These are phyloP conservation scores for Macrocybe gigantea DNA, from an alignment of 768 basidiomycete species.

Conservation along the genomic window DNA sequence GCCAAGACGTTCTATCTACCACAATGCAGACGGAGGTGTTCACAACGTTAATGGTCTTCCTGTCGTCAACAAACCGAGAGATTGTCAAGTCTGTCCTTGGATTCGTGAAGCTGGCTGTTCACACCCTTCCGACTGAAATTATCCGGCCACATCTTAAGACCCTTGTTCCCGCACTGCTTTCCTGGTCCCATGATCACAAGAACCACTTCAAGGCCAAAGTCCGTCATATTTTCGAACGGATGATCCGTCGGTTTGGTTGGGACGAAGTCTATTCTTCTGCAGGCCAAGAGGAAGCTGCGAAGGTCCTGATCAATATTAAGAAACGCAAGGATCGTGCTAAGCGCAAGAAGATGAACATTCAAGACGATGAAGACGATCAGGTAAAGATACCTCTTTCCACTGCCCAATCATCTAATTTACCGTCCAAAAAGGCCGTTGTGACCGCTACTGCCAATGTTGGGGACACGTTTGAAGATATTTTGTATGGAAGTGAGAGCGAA, in stretches of 20 bases:
- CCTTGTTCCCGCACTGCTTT: slow-evolving; percentile 79
- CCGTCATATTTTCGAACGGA: slow-evolving; percentile 93
- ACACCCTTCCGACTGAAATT: slow-evolving; percentile 68
- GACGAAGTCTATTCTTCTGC: slow-evolving; percentile 74
- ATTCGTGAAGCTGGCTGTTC: slow-evolving; percentile 89
- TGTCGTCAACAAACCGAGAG: slow-evolving; percentile 92
- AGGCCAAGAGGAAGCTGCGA: slow-evolving; percentile 75
- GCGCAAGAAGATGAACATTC: slow-evolving; percentile 67
- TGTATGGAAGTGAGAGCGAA: slow-evolving; percentile 96
- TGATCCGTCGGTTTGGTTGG: slow-evolving; percentile 88
- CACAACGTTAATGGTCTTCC: slow-evolving; percentile 82
- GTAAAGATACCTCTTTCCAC: slow-evolving; percentile 8
- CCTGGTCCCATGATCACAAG: slow-evolving; percentile 96
- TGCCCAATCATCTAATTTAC: no score
- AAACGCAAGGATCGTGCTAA: slow-evolving; percentile 94
- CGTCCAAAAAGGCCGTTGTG: slow-evolving; percentile 25
- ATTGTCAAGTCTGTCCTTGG: slow-evolving; percentile 96
- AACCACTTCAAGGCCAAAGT: slow-evolving; percentile 99
- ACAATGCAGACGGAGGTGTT: slow-evolving; percentile 81
- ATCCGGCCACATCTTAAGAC: slow-evolving; percentile 71
- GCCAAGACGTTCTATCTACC: slow-evolving; percentile 57
- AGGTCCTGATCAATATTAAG: slow-evolving; percentile 90
- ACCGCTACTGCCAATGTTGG: slow-evolving; percentile 52
- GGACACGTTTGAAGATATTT: slow-evolving; percentile 93
- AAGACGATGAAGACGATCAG: slow-evolving; percentile 51